Evolutionary conservation across 2,329 filamentous ascomycete species (phyloP), one percentile per base, ranked within the genome.

Genomic region (Ascocoryne sarcoides): DNA sequence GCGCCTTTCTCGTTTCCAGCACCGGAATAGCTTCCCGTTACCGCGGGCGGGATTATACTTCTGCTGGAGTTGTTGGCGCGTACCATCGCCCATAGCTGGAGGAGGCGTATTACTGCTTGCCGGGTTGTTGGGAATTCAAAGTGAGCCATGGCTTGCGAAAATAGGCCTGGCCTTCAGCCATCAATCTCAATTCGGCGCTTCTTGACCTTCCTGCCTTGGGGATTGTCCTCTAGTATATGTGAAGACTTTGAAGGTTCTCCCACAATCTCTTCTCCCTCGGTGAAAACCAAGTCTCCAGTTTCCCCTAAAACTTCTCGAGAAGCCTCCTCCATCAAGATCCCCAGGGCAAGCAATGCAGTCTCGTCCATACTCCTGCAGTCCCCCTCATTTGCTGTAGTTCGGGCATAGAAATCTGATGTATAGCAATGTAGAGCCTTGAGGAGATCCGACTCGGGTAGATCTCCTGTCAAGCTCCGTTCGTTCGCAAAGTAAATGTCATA

Each of bases 291-390:
- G 60, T 87, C 79, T 16, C 84, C 84, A 10, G 67, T 73, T 40
- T 68, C 64, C 4, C 82, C 83, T 15, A 89, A 62, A 4, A 68
- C 59, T 34, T 79, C 73, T 30, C 69, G 67, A 12, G 73, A 69
- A 2, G 75, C 73, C 60, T 90, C 84, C 61, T 90, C 84, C 31
- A 89, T 64, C 42, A 90, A 60, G 36, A 90, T 76, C 1, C 84
- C 83, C 53, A 90, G 68, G 1, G 84, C 82, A 39, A 90, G 64
- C 43, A 90, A 66, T 3, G 84, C 84, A 10, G 82, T 86, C 64
- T 86, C 84, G 55, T 90, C 82, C 73, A 90, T 76, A 59, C 76
- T 84, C 48, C 70, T 63, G 55, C 63, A 70, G 36, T 65, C 62
- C 14, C 55, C 62, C 4, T 48, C 42, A 37, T 54, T 50, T 29